phyloP scores from a whole-genome alignment of 2,329 filamentous ascomycete genomes.

The Pseudocercospora cruenta region DNA sequence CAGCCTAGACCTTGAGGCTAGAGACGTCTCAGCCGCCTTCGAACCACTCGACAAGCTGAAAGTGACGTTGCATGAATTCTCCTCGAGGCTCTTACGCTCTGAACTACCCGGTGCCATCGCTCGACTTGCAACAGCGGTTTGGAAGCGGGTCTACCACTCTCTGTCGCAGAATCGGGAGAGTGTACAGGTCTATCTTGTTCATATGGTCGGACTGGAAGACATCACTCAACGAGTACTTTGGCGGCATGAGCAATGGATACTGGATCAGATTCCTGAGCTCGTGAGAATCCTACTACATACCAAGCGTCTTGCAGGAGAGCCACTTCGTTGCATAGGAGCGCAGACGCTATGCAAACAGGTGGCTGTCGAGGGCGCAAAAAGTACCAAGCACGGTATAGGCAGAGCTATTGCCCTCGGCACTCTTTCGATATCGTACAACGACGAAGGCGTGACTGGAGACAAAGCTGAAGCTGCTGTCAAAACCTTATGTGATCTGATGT shows the following conservation, averaged over 20 bases:
- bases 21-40: not conserved
- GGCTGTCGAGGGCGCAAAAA: slow-evolving; percentile 42
- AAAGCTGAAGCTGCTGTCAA: slow-evolving; percentile 35
- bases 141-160: slow-evolving; percentile 12
- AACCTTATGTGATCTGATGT: slow-evolving; percentile 37
- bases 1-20: not conserved
- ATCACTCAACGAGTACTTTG: slow-evolving; percentile 32
- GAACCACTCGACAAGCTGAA: slow-evolving; percentile 7
- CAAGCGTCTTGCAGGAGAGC: slow-evolving; percentile 12
- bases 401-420: slow-evolving; percentile 51
- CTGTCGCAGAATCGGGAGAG: not conserved
- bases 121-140: slow-evolving; percentile 29
- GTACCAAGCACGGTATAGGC: slow-evolving; percentile 45
- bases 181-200: not conserved
- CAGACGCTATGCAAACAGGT: slow-evolving; percentile 27
- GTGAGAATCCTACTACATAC: slow-evolving; percentile 23
- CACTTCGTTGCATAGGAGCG: slow-evolving; percentile 30
- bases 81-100: slow-evolving; percentile 33
- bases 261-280: slow-evolving; percentile 30
- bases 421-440: slow-evolving; percentile 24
- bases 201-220: slow-evolving; percentile 24
- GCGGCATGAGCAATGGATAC: slow-evolving; percentile 35
- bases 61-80: slow-evolving; percentile 26
- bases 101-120: slow-evolving; percentile 35
- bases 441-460: slow-evolving; percentile 24